phyloP scores from a whole-genome alignment of 106 monocot genomes.

The Dioscorea dumetorum region DNA sequence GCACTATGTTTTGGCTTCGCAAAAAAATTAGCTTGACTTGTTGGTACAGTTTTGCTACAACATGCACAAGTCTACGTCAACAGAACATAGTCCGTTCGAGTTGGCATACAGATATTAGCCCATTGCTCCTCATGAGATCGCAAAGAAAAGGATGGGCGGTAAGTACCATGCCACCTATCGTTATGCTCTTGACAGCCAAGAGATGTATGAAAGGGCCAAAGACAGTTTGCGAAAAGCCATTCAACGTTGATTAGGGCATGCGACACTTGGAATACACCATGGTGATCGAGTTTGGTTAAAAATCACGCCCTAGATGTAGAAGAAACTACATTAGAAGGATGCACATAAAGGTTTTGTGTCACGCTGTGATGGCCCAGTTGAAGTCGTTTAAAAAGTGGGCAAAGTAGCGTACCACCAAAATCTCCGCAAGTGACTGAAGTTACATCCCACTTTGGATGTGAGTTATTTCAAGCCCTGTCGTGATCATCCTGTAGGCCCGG shows the following conservation, averaged over 20 bases:
- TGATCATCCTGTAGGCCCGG: no score
- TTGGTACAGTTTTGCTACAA: slow-evolving; percentile 1
- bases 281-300: not conserved
- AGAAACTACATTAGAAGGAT: not conserved
- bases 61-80: not conserved
- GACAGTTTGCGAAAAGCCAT: not conserved
- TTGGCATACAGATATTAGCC: not conserved
- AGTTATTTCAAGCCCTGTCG: no score
- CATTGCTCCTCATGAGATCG: not conserved
- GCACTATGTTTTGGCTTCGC: not conserved
- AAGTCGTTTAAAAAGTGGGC: not conserved
- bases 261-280: not conserved
- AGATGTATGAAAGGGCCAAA: not conserved
- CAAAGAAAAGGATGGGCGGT: no score
- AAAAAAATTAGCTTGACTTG: not conserved
- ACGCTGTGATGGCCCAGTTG: not conserved
- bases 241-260: not conserved
- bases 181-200: no score
- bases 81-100: not conserved
- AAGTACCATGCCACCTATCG: no score
- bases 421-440: not conserved
- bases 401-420: not conserved
- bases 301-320: not conserved
- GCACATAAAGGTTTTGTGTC: not conserved
- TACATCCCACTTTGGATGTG: slow-evolving; percentile 2